Base-by-base conservation (phyloP, 345 rosid species). In the Excoecaria agallocha region DNA sequence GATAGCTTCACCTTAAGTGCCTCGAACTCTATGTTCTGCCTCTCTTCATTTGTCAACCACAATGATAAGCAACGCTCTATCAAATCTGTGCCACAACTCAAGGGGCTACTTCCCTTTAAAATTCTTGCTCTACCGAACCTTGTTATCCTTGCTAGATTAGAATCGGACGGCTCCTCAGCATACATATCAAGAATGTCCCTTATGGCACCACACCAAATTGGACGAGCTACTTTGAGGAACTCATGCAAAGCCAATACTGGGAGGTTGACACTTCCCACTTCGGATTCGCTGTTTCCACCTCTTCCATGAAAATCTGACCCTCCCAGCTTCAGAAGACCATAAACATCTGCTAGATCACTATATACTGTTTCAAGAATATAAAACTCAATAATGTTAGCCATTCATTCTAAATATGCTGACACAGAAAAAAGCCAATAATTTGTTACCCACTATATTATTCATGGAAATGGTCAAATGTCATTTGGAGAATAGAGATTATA, bases 261-360 rank as follows among this genome's bases (percentile, higher is more conserved):
- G 78, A 95, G 91, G 78, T 87, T 86, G 24, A 91, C 97, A 17
- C 96, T 89, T 66, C 99, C 98, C 6, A 90, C 77, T 72, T 88
- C 97, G 5, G 96, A 88, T 72, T 95, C 98, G n/a, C 84, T 66
- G 12, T 88, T 86, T 63, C 97, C 94, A 5, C 96, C 96, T 84
- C 74, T 88, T 67, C 92, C 99, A 45, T 95, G 99, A 79, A 78
- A 95, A 86, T 95, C 98, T 46, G 99, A 89, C 8, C 99, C 99
- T 74, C 99, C 98, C 19, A 95, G 86, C 89, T 95, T 95, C 76
- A 95, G 63, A 73, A 95, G 94, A 69, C 81, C 85, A 20, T 89
- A 80, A 37, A 90, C 74, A 79, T 95, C 97, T 0, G 99, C 98
- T 71, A 95, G 76, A 77, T 90, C 91, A 15, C 89, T 86, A 84